These are phyloP conservation scores for Penicillium atrosanguineum DNA, from an alignment of 495 filamentous ascomycete genomes.

Conservation along the genomic window DNA sequence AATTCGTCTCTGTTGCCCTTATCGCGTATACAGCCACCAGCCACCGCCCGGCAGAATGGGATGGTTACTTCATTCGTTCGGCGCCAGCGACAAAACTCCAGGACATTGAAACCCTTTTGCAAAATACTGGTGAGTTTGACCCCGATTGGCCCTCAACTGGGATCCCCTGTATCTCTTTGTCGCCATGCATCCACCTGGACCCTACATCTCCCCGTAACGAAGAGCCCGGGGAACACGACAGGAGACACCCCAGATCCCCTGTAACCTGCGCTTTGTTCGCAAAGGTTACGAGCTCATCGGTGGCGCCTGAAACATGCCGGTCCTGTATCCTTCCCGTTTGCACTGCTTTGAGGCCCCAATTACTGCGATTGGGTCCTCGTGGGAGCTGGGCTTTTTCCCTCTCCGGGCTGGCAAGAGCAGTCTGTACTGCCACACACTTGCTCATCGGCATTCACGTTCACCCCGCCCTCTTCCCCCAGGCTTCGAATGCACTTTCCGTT, in stretches of 20 bases:
- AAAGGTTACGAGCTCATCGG: constrained; percentile 14
- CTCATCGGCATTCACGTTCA: background rate
- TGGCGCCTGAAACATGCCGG: constrained; percentile 30
- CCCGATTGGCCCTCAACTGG: background rate
- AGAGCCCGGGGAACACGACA: constrained; percentile 13
- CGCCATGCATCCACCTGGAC: constrained; percentile 1
- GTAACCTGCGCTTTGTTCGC: constrained; percentile 30
- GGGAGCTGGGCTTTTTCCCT: constrained; percentile 1
- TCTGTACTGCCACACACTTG: constrained; percentile 22
- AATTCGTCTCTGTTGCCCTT: background rate
- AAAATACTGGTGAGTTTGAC: constrained; percentile 24
- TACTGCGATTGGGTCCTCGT: constrained; percentile 14
- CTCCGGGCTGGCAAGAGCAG: background rate
- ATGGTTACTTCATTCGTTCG: constrained; percentile 24
- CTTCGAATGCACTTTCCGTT: background rate
- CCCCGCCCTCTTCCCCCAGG: constrained; percentile 3
- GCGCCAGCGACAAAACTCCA: constrained; percentile 15
- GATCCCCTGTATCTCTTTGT: background rate
- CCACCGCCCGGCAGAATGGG: constrained; percentile 28
- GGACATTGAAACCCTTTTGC: constrained; percentile 10
- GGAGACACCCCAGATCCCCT: constrained; percentile 14
- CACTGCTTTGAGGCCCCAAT: constrained; percentile 16
- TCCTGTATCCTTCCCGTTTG: constrained; percentile 39
- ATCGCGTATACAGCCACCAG: background rate
- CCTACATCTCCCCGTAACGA: constrained; percentile 1